Evolutionary conservation across 2,329 filamentous ascomycete genomes (phyloP).

Genomic region (Cercospora citrullina): DNA sequence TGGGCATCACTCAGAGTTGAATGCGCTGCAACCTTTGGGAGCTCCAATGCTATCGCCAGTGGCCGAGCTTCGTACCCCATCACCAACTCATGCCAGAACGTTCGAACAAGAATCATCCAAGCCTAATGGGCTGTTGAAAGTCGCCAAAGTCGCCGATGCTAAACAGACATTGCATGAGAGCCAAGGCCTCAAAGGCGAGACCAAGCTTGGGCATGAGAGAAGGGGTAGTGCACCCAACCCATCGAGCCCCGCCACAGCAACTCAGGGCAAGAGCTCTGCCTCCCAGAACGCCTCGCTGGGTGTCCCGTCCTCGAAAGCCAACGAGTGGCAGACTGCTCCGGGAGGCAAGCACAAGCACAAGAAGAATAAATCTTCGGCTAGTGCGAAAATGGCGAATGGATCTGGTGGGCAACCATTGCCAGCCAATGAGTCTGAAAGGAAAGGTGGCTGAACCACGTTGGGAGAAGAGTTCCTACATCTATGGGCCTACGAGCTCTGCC

Average conservation of each 20-base stretch:
- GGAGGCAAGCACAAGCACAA: slow-evolving; percentile 35
- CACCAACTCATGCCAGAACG: slow-evolving; percentile 62
- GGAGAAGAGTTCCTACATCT: neutral
- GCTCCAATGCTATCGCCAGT: slow-evolving; percentile 65
- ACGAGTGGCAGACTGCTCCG: slow-evolving; percentile 34
- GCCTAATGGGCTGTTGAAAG: slow-evolving; percentile 32
- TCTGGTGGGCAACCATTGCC: slow-evolving; percentile 44
- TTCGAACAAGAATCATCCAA: slow-evolving; percentile 44
- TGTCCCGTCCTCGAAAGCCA: slow-evolving; percentile 16
- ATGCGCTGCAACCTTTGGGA: slow-evolving; percentile 14
- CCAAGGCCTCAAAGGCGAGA: slow-evolving; percentile 19
- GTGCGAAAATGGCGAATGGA: slow-evolving; percentile 18
- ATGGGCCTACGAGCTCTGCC: neutral
- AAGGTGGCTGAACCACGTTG: slow-evolving; percentile 41
- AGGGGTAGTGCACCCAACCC: slow-evolving; percentile 30
- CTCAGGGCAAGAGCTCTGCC: neutral
- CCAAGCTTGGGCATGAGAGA: slow-evolving; percentile 27
- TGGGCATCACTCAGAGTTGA: slow-evolving; percentile 23
- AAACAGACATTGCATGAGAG: slow-evolving; percentile 32
- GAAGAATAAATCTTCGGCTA: slow-evolving; percentile 38
- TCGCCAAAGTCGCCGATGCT: slow-evolving; percentile 34
- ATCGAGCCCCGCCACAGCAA: slow-evolving; percentile 12
- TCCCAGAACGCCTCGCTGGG: slow-evolving; percentile 4
- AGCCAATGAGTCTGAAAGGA: slow-evolving; percentile 47
- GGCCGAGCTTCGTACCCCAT: slow-evolving; percentile 70